Evolutionary conservation across 148 eudicot species (phyloP), one percentile per base, ranked within the genome.

Genomic region (Beta vulgaris): DNA sequence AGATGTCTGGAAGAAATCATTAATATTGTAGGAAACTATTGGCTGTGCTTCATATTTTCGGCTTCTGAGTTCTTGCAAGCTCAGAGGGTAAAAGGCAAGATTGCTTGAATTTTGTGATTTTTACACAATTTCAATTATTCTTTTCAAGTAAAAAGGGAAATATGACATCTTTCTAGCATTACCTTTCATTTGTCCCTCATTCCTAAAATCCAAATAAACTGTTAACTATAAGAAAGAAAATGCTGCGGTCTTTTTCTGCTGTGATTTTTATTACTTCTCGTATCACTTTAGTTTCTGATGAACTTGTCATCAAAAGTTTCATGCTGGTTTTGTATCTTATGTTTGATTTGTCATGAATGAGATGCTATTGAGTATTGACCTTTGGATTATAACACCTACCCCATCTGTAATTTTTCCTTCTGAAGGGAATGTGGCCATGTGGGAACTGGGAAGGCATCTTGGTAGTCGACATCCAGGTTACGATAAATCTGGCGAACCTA

Each of bases 371-470:
- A 4, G 19, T 43, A 44, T 64, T 72, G 57, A 64, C 39, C 53
- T 39, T 21, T 37, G 32, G 58, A 39, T 65, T n/a, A 72, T 78
- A 40, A 43, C 36, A 13, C n/a, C 26, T 13, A 51, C 43, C 11
- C 26, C n/a, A 18, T 48, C 10, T 44, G 16, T 35, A 26, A 29
- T 64, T 49, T 76, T 43, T 28, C 18, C 49, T 77, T 58, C 26
- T 68, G 76, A 78, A 91, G 97, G 97, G 73, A 93, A 93, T 83
- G n/a, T n/a, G n/a, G n/a, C n/a, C n/a, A n/a, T n/a, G n/a, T n/a
- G n/a, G n/a, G n/a, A n/a, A n/a, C 83, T 93, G 86, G 98, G 96
- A 63, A 89, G 96, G 68, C 98, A 93, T 80, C 98, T 93, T 76
- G 84, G 90, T 86, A 89, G 80, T 63, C 93, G 93, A 53, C 98